A percentile compares a stretch with the other conserved stretches of the same genome.
phyloP scores from a whole-genome alignment of 495 filamentous ascomycete genomes.

The Letharia columbiana region DNA sequence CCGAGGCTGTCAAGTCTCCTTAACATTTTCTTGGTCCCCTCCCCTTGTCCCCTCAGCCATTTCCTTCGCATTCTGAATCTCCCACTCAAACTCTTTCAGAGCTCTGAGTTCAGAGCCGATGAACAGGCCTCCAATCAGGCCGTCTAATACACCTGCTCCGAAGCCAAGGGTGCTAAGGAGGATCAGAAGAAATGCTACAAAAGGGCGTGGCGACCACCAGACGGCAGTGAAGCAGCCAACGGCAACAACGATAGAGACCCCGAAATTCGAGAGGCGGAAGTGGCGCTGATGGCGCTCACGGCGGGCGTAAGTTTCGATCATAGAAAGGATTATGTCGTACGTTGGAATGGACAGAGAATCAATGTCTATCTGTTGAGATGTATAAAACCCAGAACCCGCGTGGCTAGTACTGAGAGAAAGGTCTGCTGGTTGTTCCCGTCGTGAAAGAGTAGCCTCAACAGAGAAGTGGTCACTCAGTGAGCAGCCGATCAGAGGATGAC shows the following conservation, averaged over 20 bases:
- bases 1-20: not conserved
- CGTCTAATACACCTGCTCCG: constrained; percentile 67
- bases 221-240: constrained; percentile 67
- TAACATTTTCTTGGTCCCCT: not conserved
- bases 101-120: constrained; percentile 73
- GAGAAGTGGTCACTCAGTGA: constrained; percentile 92
- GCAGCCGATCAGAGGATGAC: constrained; percentile 72
- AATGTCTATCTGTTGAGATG: not conserved
- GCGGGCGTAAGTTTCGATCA: constrained; percentile 53
- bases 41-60: constrained; percentile 10
- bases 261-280: constrained; percentile 65
- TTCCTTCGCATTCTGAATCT: constrained; percentile 62
- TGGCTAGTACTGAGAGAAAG: not conserved
- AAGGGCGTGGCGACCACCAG: constrained; percentile 73
- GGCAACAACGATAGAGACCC: constrained; percentile 52
- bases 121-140: constrained; percentile 78
- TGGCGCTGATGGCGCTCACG: constrained; percentile 63
- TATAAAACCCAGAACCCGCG: not conserved
- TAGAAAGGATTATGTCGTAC: constrained; percentile 65
- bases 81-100: constrained; percentile 92
- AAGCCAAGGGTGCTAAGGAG: constrained; percentile 70
- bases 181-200: constrained; percentile 71
- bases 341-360: constrained; percentile 39
- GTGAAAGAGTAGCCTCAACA: constrained; percentile 55
- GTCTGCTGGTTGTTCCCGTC: constrained; percentile 2